Evolutionary conservation across 306 rosid genomes (phyloP).

Genomic region (Citrullus colocynthis): DNA sequence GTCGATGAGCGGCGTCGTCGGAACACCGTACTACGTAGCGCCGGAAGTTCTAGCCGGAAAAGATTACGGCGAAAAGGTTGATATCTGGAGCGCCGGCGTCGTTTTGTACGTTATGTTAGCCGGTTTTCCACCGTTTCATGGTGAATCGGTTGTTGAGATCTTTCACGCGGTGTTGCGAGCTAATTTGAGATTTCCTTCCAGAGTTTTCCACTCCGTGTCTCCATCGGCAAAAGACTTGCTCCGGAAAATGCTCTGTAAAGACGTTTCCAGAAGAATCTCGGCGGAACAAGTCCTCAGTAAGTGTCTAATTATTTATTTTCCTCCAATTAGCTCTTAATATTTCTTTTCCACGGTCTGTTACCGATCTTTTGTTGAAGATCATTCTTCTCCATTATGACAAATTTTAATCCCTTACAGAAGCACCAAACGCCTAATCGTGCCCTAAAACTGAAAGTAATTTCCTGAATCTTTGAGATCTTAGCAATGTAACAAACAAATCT

Average conservation of each 20-base stretch:
- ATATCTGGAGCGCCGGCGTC: conserved; percentile 79
- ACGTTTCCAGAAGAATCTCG: conserved; percentile 45
- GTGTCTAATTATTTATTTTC: neutral
- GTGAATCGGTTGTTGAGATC: conserved; percentile 45
- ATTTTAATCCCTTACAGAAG: neutral
- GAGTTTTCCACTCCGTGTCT: conserved; percentile 32
- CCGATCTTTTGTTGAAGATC: neutral
- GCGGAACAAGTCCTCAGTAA: conserved; percentile 56
- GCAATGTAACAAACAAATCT: neutral
- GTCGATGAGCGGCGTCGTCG: conserved; percentile 45
- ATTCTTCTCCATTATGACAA: neutral
- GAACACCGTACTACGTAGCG: conserved; percentile 65
- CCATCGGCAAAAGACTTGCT: conserved; percentile 47
- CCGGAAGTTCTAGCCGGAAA: conserved; percentile 50
- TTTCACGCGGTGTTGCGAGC: conserved; percentile 45
- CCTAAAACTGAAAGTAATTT: neutral
- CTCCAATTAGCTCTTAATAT: neutral
- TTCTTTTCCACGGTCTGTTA: neutral
- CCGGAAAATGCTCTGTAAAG: conserved; percentile 49
- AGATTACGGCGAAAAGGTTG: conserved; percentile 50
- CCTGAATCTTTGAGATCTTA: neutral
- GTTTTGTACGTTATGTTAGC: conserved; percentile 54
- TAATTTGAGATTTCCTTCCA: conserved; percentile 45
- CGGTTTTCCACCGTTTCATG: conserved; percentile 49
- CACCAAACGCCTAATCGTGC: neutral